A percentile compares a stretch with the other conserved stretches of the same genome.
phyloP scores from a whole-genome alignment of 345 rosid genomes.

The Cochlearia excelsa region DNA sequence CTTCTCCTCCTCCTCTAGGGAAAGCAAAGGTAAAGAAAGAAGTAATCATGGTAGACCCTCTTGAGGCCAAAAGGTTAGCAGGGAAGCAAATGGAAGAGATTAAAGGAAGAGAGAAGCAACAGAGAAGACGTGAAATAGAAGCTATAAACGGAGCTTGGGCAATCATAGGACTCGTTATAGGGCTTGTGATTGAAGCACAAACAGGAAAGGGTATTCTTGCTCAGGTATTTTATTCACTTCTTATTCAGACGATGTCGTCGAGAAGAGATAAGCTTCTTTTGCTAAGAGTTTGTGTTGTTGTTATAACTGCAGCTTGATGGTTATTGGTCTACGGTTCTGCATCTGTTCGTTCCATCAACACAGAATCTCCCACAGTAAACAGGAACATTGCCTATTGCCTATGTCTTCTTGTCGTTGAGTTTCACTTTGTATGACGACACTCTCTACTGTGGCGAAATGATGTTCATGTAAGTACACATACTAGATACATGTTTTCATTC shows the following conservation, averaged over 20 bases:
- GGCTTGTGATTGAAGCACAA: conserved; percentile 75
- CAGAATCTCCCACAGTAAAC: conserved; percentile 15
- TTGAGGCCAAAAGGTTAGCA: conserved; percentile 82
- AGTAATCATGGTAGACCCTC: conserved; percentile 85
- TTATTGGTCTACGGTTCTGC: conserved; percentile 52
- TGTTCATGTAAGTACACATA: too few species aligned
- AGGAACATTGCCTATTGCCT: conserved; percentile 5
- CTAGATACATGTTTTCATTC: too few species aligned
- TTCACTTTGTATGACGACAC: too few species aligned
- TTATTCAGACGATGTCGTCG: not conserved
- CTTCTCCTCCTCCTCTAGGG: conserved; percentile 47
- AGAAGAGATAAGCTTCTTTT: conserved; percentile 6
- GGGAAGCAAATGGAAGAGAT: conserved; percentile 68
- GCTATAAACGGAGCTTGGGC: conserved; percentile 97
- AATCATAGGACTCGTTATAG: conserved; percentile 77
- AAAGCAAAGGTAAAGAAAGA: conserved; percentile 37
- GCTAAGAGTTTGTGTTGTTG: conserved; percentile 14
- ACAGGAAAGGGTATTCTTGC: conserved; percentile 62
- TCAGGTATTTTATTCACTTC: conserved; percentile 48
- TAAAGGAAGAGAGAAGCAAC: conserved; percentile 54
- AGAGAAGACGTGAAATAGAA: conserved; percentile 75
- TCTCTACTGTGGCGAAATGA: too few species aligned
- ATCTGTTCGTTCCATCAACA: conserved; percentile 30
- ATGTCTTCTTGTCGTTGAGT: too few species aligned
- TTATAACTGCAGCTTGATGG: conserved; percentile 60